Percentiles rank a stretch among this genome's conserved stretches.
Evolutionary conservation across 1,284 basidiomycete genomes (phyloP).

Genomic region (Anthracocystis setariae): DNA sequence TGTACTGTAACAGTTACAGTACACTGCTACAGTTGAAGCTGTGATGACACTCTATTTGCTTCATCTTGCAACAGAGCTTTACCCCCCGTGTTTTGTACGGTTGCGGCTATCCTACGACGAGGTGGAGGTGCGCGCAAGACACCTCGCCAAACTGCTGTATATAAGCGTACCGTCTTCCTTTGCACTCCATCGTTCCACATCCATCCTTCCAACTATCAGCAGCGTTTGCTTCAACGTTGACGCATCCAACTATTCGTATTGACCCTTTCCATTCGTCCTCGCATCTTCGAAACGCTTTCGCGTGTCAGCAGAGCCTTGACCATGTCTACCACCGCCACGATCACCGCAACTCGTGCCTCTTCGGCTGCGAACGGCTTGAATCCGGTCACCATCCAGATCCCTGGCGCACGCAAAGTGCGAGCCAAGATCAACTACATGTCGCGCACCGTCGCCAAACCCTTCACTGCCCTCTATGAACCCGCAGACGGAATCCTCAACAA

Average conservation of each 20-base stretch:
- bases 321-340: conserved; percentile 34
- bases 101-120: not conserved
- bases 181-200: not conserved
- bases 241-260: too few relatives aligned
- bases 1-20: not conserved
- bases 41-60: too few relatives aligned
- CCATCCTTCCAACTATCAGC: too few relatives aligned
- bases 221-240: too few relatives aligned
- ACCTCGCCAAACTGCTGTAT: too few relatives aligned
- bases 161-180: too few relatives aligned
- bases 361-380: not conserved
- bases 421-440: conserved; percentile 57
- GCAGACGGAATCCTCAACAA: conserved; percentile 39
- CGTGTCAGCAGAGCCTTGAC: not conserved
- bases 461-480: conserved; percentile 29
- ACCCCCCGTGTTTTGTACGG: too few relatives aligned
- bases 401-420: conserved; percentile 32
- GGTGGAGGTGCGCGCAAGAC: conserved; percentile 12
- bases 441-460: conserved; percentile 45
- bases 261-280: not conserved
- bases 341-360: not conserved
- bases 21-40: too few relatives aligned
- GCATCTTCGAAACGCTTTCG: not conserved
- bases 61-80: too few relatives aligned
- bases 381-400: conserved; percentile 25